Conservation (phyloP, 164 flowering plant species). For the Chloranthus sessilifolius region DNA sequence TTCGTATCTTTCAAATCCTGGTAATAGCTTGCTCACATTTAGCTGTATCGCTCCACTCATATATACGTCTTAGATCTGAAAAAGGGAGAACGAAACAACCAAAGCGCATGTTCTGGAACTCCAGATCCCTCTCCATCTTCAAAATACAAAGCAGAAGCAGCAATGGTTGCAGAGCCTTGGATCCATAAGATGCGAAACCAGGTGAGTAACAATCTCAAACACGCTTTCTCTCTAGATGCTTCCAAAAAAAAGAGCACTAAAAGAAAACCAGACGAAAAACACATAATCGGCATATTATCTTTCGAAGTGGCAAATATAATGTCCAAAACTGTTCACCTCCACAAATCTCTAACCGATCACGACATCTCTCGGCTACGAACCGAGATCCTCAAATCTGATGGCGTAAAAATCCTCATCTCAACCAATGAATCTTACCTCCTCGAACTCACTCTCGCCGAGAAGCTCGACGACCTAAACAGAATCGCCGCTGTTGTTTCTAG, state of each 20-base stretch:
- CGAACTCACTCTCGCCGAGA: conserved; percentile 67
- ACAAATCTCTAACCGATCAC: conserved; percentile 58
- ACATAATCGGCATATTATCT: conserved; percentile 74
- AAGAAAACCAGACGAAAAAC: conserved; percentile 22
- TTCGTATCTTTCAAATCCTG: too few relatives aligned
- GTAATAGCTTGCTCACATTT: too few relatives aligned
- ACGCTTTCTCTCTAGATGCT: conserved; percentile 49
- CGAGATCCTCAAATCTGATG: conserved; percentile 62
- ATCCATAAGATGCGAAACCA: conserved; percentile 77
- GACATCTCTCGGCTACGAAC: conserved; percentile 55
- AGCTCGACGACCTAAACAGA: conserved; percentile 70
- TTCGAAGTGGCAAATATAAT: conserved; percentile 89
- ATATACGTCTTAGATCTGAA: too few relatives aligned
- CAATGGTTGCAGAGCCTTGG: conserved; percentile 94
- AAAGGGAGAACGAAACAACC: neutral
- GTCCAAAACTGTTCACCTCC: conserved; percentile 74
- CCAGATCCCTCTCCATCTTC: conserved; percentile 2
- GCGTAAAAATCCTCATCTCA: conserved; percentile 60
- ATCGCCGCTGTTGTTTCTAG: conserved; percentile 74
- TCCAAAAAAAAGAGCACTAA: conserved; percentile 38
- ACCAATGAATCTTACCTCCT: conserved; percentile 51
- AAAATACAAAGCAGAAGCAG: conserved; percentile 16
- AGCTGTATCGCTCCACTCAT: too few relatives aligned
- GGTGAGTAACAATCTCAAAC: conserved; percentile 81
- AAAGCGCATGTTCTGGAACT: neutral